Percentiles rank a stretch among this genome's conserved stretches.
Conservation (phyloP, 768 basidiomycete genomes). For the Boletus eberwhitei region DNA sequence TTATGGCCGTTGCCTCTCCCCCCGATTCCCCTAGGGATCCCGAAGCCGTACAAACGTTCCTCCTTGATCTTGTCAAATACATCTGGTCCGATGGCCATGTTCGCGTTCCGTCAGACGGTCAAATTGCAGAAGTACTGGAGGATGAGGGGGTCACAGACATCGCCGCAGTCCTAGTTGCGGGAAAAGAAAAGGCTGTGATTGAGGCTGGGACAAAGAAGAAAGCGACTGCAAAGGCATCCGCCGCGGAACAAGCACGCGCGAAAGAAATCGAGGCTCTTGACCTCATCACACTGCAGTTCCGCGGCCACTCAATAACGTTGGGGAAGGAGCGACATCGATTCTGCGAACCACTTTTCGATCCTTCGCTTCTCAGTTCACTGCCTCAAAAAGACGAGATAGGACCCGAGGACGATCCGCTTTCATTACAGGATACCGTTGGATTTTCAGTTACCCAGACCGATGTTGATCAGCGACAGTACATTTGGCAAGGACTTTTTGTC, state of each 20-base stretch:
- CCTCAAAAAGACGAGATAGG: conserved; percentile 24
- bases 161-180: conserved; percentile 84
- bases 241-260: conserved; percentile 77
- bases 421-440: conserved; percentile 68
- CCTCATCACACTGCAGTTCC: conserved; percentile 72
- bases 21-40: conserved; percentile 45
- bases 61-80: conserved; percentile 63
- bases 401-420: conserved; percentile 25
- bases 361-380: conserved; percentile 47
- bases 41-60: conserved; percentile 44
- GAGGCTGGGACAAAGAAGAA: conserved; percentile 82
- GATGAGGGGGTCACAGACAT: conserved; percentile 89
- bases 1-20: conserved; percentile 57
- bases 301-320: conserved; percentile 65
- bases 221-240: conserved; percentile 64
- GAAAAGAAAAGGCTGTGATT: conserved; percentile 87
- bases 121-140: conserved; percentile 56
- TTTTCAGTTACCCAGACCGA: conserved; percentile 60
- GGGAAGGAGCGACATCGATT: conserved; percentile 89
- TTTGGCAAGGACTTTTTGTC: conserved; percentile 78
- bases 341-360: conserved; percentile 87
- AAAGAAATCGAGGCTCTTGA: conserved; percentile 82
- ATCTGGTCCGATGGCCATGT: conserved; percentile 63
- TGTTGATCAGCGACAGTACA: conserved; percentile 61
- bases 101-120: conserved; percentile 72